Conservation (phyloP, 116 monocot genomes). For the Dioscorea cayenensis region DNA sequence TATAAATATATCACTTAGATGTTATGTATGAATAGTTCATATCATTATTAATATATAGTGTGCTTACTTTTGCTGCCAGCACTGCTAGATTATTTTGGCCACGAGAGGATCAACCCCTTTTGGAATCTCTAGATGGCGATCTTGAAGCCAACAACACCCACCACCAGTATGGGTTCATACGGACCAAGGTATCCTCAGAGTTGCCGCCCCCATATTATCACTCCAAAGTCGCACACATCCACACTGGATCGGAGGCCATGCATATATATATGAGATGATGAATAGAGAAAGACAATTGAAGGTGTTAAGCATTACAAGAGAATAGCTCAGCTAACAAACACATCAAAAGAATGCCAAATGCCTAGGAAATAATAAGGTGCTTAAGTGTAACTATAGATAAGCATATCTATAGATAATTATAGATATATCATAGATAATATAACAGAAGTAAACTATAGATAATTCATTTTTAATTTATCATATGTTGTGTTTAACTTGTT, state of each 20-base stretch:
- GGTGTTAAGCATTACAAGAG: too few relatives aligned
- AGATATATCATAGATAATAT: too few relatives aligned
- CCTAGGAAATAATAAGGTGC: not conserved
- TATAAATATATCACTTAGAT: too few relatives aligned
- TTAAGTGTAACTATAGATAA: not conserved
- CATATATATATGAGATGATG: too few relatives aligned
- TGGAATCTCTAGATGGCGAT: conserved; percentile 90
- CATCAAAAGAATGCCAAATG: too few relatives aligned
- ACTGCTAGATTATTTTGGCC: conserved; percentile 75
- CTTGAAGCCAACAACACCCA: conserved; percentile 96
- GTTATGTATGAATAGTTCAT: not conserved
- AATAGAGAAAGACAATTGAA: too few relatives aligned
- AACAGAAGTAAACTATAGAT: too few relatives aligned
- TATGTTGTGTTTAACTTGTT: too few relatives aligned
- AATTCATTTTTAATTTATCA: conserved; percentile 94
- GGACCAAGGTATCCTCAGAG: conserved; percentile 90
- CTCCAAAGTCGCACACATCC: conserved; percentile 96
- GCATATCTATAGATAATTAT: too few relatives aligned
- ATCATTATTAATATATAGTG: too few relatives aligned
- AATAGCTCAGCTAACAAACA: too few relatives aligned
- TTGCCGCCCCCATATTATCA: conserved; percentile 98
- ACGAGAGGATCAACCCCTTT: conserved; percentile 88
- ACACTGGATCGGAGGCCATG: conserved; percentile 39
- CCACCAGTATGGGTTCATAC: conserved; percentile 99
- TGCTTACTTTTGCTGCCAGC: conserved; percentile 96